A percentile compares a stretch with the other conserved stretches of the same genome.
These are phyloP conservation scores for Corynascus novoguineensis DNA, from an alignment of 495 filamentous ascomycete genomes.

Conservation along the genomic window DNA sequence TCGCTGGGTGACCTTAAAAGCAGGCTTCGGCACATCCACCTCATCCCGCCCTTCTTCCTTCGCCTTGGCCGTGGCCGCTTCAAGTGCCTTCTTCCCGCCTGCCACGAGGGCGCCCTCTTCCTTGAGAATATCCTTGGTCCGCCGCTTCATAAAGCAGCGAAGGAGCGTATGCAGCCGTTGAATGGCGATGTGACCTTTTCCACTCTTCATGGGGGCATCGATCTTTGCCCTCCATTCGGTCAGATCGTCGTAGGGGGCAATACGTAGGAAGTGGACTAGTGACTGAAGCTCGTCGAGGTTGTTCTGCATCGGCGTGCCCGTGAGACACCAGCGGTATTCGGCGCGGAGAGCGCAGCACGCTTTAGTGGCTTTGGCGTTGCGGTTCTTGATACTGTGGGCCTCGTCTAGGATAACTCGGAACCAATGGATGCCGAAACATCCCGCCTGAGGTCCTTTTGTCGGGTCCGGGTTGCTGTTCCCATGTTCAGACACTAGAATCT, in stretches of 20 bases:
- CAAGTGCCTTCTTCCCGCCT: conserved; percentile 52
- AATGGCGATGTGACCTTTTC: conserved; percentile 83
- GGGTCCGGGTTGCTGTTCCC: conserved; percentile 50
- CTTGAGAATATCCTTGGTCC: conserved; percentile 92
- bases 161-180: conserved; percentile 73
- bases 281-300: conserved; percentile 96
- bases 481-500: conserved; percentile 86
- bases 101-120: conserved; percentile 69
- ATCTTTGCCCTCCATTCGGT: conserved; percentile 84
- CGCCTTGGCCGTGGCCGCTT: conserved; percentile 41
- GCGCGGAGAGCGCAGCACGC: conserved; percentile 74
- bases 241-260: conserved; percentile 81
- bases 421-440: conserved; percentile 89
- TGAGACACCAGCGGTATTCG: conserved; percentile 91
- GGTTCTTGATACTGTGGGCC: conserved; percentile 97
- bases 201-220: conserved; percentile 74
- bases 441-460: conserved; percentile 57
- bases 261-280: conserved; percentile 85
- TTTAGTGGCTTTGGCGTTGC: conserved; percentile 89
- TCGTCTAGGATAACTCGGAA: conserved; percentile 94
- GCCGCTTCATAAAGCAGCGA: conserved; percentile 92
- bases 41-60: conserved; percentile 46
- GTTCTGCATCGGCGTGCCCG: conserved; percentile 95
- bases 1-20: conserved; percentile 81
- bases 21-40: conserved; percentile 38